Conservation (phyloP, 164 flowering plant species). For the Tetrastigma voinierianum region DNA sequence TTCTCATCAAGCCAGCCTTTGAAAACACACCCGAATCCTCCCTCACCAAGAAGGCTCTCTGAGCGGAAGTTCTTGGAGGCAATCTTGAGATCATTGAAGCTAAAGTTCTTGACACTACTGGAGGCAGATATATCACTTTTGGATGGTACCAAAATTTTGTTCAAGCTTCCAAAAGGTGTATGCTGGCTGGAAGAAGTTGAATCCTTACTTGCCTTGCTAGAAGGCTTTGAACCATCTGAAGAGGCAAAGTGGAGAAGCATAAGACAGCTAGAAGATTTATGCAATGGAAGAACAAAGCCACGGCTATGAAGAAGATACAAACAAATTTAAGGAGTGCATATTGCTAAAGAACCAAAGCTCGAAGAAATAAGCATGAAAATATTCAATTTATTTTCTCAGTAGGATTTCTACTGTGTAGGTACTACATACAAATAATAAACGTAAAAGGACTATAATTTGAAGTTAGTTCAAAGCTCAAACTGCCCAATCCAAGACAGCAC, state of each 20-base stretch:
- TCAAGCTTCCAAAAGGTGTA: slow-evolving; percentile 10
- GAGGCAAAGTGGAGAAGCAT: background rate
- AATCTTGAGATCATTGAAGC: slow-evolving; percentile 64
- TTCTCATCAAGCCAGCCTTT: slow-evolving; percentile 83
- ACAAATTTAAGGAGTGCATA: background rate
- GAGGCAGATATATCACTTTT: slow-evolving; percentile 22
- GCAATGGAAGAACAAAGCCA: background rate
- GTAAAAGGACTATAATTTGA: no score
- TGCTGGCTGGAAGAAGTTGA: slow-evolving; percentile 14
- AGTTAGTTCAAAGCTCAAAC: no score
- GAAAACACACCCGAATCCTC: slow-evolving; percentile 87
- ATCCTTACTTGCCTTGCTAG: slow-evolving; percentile 12
- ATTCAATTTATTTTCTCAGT: no score
- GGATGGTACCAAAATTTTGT: slow-evolving; percentile 11
- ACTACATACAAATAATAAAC: no score
- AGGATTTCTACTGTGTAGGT: no score
- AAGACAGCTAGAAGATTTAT: no score
- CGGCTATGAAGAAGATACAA: background rate
- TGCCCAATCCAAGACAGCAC: no score
- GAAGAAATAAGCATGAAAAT: no score
- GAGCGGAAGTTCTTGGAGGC: slow-evolving; percentile 73
- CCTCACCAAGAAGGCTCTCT: slow-evolving; percentile 76
- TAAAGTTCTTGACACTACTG: slow-evolving; percentile 52
- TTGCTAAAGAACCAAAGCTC: no score
- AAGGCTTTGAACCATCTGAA: slow-evolving; percentile 25